Percentiles rank a stretch among this genome's conserved stretches.
phyloP scores from a whole-genome alignment of 2,329 filamentous ascomycete species.

The Aspergillus amoenus region DNA sequence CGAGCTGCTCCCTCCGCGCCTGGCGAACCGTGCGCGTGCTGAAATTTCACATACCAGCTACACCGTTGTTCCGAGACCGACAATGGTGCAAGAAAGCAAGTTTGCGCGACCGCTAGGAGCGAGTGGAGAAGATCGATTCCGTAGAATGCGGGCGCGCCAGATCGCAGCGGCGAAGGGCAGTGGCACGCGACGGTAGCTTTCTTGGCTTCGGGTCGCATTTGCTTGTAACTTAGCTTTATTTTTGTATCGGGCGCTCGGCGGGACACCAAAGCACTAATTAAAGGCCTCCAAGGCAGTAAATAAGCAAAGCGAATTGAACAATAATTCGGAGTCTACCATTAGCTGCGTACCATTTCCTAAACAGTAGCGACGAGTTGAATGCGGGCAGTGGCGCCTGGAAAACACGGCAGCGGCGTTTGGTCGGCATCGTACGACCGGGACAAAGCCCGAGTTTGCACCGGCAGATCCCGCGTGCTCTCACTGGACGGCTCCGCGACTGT shows the following conservation, averaged over 20 bases:
- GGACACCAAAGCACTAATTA: neutral
- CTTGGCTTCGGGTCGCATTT: conserved; percentile 7
- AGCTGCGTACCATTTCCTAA: neutral
- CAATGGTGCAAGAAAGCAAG: conserved; percentile 45
- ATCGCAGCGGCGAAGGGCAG: conserved; percentile 43
- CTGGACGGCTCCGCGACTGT: neutral
- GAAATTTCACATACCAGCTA: conserved; percentile 61
- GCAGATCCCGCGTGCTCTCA: conserved; percentile 8
- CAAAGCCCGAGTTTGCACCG: conserved; percentile 6
- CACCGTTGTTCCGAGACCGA: conserved; percentile 62
- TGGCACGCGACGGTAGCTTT: conserved; percentile 36
- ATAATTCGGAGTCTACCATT: neutral
- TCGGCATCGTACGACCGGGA: conserved; percentile 8
- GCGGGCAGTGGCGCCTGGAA: neutral
- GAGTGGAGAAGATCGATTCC: conserved; percentile 50
- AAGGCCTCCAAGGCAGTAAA: neutral
- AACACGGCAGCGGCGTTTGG: conserved; percentile 2
- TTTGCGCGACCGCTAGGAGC: conserved; percentile 48
- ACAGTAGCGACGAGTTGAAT: no score
- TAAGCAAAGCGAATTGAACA: neutral
- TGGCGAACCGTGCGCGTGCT: conserved; percentile 59
- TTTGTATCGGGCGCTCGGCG: conserved; percentile 6
- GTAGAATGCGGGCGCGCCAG: conserved; percentile 50
- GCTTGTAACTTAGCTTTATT: conserved; percentile 1
- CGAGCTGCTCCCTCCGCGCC: conserved; percentile 52